phyloP scores from a whole-genome alignment of 805 yeast species.

The Yarrowia divulgata region DNA sequence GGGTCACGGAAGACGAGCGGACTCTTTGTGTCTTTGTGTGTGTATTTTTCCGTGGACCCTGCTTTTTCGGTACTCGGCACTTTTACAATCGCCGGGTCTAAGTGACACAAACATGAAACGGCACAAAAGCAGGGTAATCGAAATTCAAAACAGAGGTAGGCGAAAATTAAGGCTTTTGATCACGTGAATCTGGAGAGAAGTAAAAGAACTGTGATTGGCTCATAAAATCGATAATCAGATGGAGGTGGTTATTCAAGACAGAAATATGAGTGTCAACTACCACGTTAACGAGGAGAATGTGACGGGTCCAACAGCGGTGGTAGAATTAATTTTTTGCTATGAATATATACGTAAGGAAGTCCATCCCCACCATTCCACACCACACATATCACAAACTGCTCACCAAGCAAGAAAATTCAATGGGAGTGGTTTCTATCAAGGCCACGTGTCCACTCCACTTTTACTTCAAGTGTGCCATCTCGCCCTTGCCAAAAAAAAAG shows the following conservation, averaged over 20 bases:
- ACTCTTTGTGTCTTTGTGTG: not conserved
- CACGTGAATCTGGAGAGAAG: not conserved
- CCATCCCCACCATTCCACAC: no score
- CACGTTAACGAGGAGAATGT: not conserved
- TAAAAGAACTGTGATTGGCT: not conserved
- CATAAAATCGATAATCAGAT: not conserved
- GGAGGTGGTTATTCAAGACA: not conserved
- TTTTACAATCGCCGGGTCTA: not conserved
- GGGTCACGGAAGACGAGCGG: not conserved
- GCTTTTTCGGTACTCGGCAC: conserved; percentile 14
- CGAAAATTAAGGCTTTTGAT: not conserved
- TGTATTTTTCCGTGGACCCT: conserved; percentile 19
- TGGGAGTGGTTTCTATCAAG: not conserved
- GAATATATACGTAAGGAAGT: no score
- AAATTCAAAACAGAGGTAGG: not conserved
- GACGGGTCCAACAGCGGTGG: not conserved
- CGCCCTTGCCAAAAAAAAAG: not conserved
- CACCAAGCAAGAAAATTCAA: no score
- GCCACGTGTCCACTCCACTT: conserved; percentile 7
- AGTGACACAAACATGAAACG: conserved; percentile 19
- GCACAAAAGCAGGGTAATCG: conserved; percentile 6
- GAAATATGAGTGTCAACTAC: no score
- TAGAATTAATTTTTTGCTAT: not conserved
- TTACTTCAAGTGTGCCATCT: not conserved
- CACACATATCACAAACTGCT: no score